Base-by-base conservation (phyloP, 2,329 filamentous ascomycete species). In the Ascochyta viciae-villosae region DNA sequence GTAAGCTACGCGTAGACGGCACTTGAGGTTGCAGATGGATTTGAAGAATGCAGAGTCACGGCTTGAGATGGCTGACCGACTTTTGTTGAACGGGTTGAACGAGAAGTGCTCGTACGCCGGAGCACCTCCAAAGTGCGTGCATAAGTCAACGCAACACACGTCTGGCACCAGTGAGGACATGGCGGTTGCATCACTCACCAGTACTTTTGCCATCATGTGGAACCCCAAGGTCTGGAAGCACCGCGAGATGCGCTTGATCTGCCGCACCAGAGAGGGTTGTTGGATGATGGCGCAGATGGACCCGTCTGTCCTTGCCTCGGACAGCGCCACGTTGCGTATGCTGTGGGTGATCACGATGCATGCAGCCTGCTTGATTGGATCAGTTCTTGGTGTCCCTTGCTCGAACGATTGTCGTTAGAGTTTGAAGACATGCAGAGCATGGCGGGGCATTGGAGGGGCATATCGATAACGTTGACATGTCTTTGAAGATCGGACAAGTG, bases 271-370 rank as follows among this genome's bases (percentile, higher is more conserved):
- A 47, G 24, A 33, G 42, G 31, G 42, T 50, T 24, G 42, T 56
- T 50, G 53, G 38, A 31, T 38, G 26, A 47, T 43, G 42, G 47
- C 31, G 42, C 34, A 39, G 47, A 47, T 46, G 34, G 33, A 27
- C 37, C 39, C 49, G 34, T 45, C 26, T 45, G 48, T 45, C 48
- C 48, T 57, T 57, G 49, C 43, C 43, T 57, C 49, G 33, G 50
- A 49, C 39, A 27, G 44, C 54, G 54, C 54, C 54, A 57, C 54
- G 48, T 57, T 57, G 54, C 54, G 53, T 57, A 50, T 46, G 35
- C 34, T 52, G 40, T 52, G 44, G 48, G 40, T 40, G 35, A 45
- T 44, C 34, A 45, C 45, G 44, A 39, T 45, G 44, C 39, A 52
- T 52, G 54, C 49, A 52, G 44, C 22, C 16, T 41, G 43, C 39